These are phyloP conservation scores for Alisma plantagoaquatica DNA, from an alignment of 106 monocot genomes.

Conservation along the genomic window DNA sequence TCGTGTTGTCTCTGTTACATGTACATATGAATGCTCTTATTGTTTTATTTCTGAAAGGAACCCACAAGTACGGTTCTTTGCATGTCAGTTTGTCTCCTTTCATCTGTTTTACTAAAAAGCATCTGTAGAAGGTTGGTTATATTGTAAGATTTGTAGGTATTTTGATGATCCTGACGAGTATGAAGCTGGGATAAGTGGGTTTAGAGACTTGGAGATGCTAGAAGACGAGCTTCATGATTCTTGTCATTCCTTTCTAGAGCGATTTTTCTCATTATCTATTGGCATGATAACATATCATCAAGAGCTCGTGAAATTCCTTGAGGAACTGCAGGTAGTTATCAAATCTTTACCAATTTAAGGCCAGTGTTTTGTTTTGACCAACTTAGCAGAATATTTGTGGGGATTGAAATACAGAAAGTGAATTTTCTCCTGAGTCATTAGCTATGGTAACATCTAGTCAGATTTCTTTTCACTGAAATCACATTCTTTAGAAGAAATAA, in stretches of 20 bases:
- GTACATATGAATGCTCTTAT: too few relatives aligned
- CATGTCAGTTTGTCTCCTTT: too few relatives aligned
- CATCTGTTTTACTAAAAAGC: too few relatives aligned
- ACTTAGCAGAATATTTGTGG: too few relatives aligned
- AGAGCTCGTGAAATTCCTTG: constrained; percentile 35
- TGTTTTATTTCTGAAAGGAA: too few relatives aligned
- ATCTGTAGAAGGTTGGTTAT: too few relatives aligned
- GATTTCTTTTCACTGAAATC: neutral
- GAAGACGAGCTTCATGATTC: constrained; percentile 49
- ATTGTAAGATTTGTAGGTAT: constrained; percentile 38
- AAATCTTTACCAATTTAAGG: neutral
- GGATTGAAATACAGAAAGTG: neutral
- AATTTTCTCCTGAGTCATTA: neutral
- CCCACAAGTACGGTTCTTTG: too few relatives aligned
- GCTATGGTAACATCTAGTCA: neutral
- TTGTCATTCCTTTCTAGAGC: constrained; percentile 24
- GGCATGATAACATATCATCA: constrained; percentile 26
- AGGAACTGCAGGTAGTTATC: constrained; percentile 31
- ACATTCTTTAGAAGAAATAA: neutral
- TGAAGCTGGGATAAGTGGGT: constrained; percentile 40
- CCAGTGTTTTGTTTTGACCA: neutral
- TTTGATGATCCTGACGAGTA: constrained; percentile 36
- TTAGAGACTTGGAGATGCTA: constrained; percentile 20
- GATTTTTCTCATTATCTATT: constrained; percentile 34
- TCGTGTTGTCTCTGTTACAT: too few relatives aligned